These are phyloP conservation scores for Drechslera avenae DNA, from an alignment of 2,329 filamentous ascomycete species.

Conservation along the genomic window DNA sequence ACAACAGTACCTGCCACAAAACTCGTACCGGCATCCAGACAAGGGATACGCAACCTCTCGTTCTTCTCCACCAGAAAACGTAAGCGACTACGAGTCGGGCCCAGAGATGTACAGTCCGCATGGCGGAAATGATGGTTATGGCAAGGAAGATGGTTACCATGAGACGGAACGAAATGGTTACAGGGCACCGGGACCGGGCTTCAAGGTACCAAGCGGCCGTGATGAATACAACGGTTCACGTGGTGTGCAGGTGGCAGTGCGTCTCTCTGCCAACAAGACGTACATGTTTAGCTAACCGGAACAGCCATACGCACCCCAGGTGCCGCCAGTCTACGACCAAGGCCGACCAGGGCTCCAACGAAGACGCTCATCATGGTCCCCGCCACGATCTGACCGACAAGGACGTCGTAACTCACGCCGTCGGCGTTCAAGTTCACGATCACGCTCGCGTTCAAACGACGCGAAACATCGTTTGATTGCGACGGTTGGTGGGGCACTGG, in stretches of 20 bases:
- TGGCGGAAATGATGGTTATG: constrained; percentile 17
- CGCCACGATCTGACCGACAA: constrained; percentile 27
- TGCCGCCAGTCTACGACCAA: constrained; percentile 9
- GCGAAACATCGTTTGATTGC: constrained; percentile 31
- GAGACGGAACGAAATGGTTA: constrained; percentile 24
- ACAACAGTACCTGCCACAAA: neutral
- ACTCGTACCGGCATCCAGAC: constrained; percentile 6
- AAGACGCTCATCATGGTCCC: constrained; percentile 37
- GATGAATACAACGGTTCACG: constrained; percentile 14
- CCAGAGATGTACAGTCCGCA: constrained; percentile 28
- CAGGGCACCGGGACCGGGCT: constrained; percentile 17
- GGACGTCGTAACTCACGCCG: constrained; percentile 17
- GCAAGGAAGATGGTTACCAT: constrained; percentile 19
- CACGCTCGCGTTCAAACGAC: constrained; percentile 30
- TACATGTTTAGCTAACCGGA: constrained; percentile 3
- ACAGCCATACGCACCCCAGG: constrained; percentile 6
- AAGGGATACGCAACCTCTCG: constrained; percentile 11
- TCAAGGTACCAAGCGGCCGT: constrained; percentile 19
- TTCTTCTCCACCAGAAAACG: neutral
- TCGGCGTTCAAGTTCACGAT: constrained; percentile 27
- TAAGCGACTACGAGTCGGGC: constrained; percentile 5
- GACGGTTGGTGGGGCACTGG: constrained; percentile 41
- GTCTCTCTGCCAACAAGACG: constrained; percentile 3
- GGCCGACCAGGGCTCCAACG: constrained; percentile 26
- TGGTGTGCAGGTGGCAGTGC: constrained; percentile 24